Evolutionary conservation across 2,329 filamentous ascomycete genomes (phyloP), one percentile per base, ranked within the genome.

Genomic region (Reticulascus tulasneorum): DNA sequence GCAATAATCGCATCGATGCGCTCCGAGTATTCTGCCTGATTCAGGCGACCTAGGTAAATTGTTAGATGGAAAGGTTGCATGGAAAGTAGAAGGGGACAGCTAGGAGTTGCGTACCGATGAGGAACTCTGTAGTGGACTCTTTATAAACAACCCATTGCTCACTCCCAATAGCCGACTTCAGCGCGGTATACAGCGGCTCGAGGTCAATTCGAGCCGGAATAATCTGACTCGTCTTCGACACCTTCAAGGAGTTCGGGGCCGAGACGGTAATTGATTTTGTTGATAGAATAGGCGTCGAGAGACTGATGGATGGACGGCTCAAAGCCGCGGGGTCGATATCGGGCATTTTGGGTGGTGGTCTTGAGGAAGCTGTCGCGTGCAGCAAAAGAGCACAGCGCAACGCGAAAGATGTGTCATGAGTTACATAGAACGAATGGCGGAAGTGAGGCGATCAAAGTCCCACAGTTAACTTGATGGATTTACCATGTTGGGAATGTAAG

Each of bases 261-360:
- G 73, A 69, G 37, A 75, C 66, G 28, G 70, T 70, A 47, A 82
- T 69, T 33, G 75, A 66, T 54, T 82, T 82, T 28, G 64, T 67
- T 40, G 74, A 62, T 39, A 82, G 59, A 25, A 77, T 66, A 41
- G 79, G 77, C 6, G 78, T 81, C 29, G 75, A 68, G 37, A 79
- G 67, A 58, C 63, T 71, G 56, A 73, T 58, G 30, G 76, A 63
- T 44, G 77, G 74, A 53, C 78, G 76, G 68, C 77, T 82, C 52
- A 84, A 62, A 47, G 79, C 78, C 66, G 79, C 77, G 53, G 79
- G 79, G 67, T 83, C 79, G 64, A 84, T 83, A 64, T 83, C 79
- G 52, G 79, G 78, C 79, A 83, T 83, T 47, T 52, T 55, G 52
- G 35, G n/a, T n/a, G n/a, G 40, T 44, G 40, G 40, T 35, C 25